Conservation (phyloP, 768 basidiomycete species). For the Punctularia strigosozonata region DNA sequence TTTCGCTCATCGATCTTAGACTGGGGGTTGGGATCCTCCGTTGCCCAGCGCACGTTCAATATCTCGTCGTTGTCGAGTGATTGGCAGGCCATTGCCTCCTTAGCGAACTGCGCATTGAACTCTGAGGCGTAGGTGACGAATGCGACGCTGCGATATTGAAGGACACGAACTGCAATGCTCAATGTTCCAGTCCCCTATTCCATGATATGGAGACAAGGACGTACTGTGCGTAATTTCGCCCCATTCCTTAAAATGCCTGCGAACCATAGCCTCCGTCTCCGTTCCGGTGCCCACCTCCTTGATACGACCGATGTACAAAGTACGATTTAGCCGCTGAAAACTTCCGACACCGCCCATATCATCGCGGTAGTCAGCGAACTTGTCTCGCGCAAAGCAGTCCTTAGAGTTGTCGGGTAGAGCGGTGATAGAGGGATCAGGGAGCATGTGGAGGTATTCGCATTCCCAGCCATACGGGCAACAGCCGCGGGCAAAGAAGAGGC, state of each 20-base stretch:
- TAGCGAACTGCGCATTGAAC: constrained; percentile 85
- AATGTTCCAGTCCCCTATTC: constrained; percentile 14
- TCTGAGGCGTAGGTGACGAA: constrained; percentile 94
- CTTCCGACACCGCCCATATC: constrained; percentile 99
- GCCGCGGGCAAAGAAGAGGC: constrained; percentile 91
- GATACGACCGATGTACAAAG: constrained; percentile 89
- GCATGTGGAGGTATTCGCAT: constrained; percentile 88
- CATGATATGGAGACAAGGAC: constrained; percentile 21
- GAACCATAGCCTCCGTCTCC: constrained; percentile 88
- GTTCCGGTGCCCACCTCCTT: constrained; percentile 80
- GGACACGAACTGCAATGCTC: constrained; percentile 54
- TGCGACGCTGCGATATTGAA: constrained; percentile 90
- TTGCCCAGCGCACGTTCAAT: constrained; percentile 97
- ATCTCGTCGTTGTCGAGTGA: constrained; percentile 96
- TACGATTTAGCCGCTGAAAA: constrained; percentile 89
- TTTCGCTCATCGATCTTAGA: constrained; percentile 80
- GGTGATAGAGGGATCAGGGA: constrained; percentile 61
- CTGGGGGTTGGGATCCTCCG: constrained; percentile 94
- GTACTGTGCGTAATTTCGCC: constrained; percentile 85
- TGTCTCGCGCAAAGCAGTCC: constrained; percentile 95
- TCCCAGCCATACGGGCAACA: constrained; percentile 99
- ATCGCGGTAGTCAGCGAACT: constrained; percentile 94
- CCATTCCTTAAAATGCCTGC: constrained; percentile 92
- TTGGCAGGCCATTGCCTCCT: constrained; percentile 98
- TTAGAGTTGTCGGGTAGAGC: constrained; percentile 83